phyloP scores from a whole-genome alignment of 495 filamentous ascomycete species.

The Hamigera avellanea region DNA sequence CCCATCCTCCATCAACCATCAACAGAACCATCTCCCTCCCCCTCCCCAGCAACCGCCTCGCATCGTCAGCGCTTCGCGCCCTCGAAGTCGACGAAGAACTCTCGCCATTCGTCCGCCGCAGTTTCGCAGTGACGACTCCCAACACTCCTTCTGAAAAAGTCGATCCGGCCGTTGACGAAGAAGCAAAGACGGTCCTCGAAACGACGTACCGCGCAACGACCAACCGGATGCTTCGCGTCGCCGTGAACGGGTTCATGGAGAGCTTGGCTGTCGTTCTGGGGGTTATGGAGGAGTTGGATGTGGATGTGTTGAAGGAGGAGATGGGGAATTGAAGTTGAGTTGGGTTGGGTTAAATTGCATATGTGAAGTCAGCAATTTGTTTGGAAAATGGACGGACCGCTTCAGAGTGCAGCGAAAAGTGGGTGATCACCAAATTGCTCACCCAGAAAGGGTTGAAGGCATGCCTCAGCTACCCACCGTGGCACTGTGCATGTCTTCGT shows the following conservation, averaged over 20 bases:
- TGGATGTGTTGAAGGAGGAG: slow-evolving; percentile 53
- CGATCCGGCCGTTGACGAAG: slow-evolving; percentile 20
- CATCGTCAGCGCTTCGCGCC: slow-evolving; percentile 60
- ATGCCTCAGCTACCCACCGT: no score
- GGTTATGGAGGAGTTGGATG: slow-evolving; percentile 81
- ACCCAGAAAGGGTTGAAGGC: no score
- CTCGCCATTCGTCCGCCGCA: slow-evolving; percentile 66
- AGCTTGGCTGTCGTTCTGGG: slow-evolving; percentile 71
- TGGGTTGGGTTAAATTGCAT: no score
- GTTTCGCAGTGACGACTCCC: slow-evolving; percentile 43
- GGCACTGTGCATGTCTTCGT: no score
- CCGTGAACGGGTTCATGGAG: slow-evolving; percentile 97
- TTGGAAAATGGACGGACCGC: no score
- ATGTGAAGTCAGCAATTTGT: no score
- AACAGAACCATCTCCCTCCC: slow-evolving; percentile 68
- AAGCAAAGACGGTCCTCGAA: slow-evolving; percentile 46
- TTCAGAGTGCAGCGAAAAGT: no score
- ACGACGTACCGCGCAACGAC: slow-evolving; percentile 82
- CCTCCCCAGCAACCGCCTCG: slow-evolving; percentile 71
- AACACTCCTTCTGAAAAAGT: slow-evolving; percentile 11
- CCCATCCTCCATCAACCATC: slow-evolving; percentile 1
- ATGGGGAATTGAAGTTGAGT: not conserved
- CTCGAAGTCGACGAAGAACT: slow-evolving; percentile 82
- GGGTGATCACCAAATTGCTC: no score
- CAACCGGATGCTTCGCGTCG: slow-evolving; percentile 90